Base-by-base conservation (phyloP, 306 rosid species). In the Rosa rugosa region DNA sequence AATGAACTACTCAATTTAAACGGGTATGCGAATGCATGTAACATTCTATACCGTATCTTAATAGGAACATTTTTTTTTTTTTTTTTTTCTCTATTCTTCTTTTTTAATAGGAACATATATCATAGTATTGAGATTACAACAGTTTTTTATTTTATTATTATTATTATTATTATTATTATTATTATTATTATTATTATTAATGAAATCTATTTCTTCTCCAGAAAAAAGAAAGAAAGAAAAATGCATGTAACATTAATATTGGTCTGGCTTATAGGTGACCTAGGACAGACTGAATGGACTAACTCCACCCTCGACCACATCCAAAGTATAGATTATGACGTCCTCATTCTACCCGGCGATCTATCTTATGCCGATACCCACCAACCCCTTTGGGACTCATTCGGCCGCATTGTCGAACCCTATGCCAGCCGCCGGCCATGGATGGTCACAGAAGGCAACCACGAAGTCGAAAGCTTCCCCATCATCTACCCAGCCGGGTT, bases 371-470 rank as follows among this genome's bases (percentile, higher is more conserved):
- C 97, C 0, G 90, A 92, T 11, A 22, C 77, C 5, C 84, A 83
- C 0, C 97, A 92, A 60, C 87, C 91, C 0, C 71, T 90, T 0
- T 92, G 97, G 97, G 97, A 92, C 79, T 84, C 97, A 1, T 92
- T 92, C 31, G 95, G 97, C 8, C 91, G 97, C 76, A 72, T 92
- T 1, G 93, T 92, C 0, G 93, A 92, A 60, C 87, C 92, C 64
- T 83, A 88, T 70, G 93, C 97, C 0, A 89, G 91, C 68, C 84
- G 77, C 23, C 91, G 95, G 46, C 95, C 97, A 0, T 92, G 97
- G 97, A 92, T 90, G 95, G 97, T 87, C 0, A 88, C 95, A 0
- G 53, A 88, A 82, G 97, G 97, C 22, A 92, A 92, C 88, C 97
- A 92, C 65, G 95, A 92, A 83, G 44, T 87, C 14, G 97, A 92